Conservation (phyloP, 1,284 basidiomycete genomes). For the Boletellus deceptivus region DNA sequence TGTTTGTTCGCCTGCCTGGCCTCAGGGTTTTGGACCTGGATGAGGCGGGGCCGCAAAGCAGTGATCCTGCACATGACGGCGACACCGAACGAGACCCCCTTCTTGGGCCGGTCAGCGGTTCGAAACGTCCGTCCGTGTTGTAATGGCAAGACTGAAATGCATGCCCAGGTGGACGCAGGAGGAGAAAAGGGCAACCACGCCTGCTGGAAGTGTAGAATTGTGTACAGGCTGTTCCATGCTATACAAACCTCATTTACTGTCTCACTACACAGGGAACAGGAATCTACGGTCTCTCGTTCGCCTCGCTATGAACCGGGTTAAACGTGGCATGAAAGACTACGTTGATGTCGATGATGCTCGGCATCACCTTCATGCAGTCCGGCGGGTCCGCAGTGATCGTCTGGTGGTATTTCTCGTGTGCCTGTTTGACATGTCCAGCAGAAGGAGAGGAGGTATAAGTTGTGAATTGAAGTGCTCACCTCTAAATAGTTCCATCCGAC, state of each 20-base stretch:
- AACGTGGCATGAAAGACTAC: constrained; percentile 1
- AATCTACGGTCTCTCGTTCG: neutral
- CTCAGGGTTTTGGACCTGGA: neutral
- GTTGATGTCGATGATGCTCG: neutral
- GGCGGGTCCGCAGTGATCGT: neutral
- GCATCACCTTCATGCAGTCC: constrained; percentile 1
- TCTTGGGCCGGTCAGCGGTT: neutral
- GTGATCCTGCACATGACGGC: neutral
- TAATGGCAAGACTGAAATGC: no score
- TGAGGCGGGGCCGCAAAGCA: neutral
- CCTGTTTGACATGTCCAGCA: neutral
- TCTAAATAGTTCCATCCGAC: constrained; percentile 2
- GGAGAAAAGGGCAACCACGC: neutral
- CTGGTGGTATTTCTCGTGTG: constrained; percentile 4
- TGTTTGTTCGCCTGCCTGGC: neutral
- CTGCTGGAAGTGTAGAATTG: neutral
- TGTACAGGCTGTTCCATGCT: no score
- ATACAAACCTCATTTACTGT: no score
- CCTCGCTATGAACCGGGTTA: neutral
- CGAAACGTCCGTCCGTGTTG: neutral
- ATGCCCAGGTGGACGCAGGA: no score
- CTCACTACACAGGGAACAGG: no score
- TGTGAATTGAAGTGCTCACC: neutral
- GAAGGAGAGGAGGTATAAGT: neutral
- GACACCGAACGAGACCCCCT: neutral